phyloP scores from a whole-genome alignment of 192 early-diverging fungal species.

The Entomortierella chlamydospora region DNA sequence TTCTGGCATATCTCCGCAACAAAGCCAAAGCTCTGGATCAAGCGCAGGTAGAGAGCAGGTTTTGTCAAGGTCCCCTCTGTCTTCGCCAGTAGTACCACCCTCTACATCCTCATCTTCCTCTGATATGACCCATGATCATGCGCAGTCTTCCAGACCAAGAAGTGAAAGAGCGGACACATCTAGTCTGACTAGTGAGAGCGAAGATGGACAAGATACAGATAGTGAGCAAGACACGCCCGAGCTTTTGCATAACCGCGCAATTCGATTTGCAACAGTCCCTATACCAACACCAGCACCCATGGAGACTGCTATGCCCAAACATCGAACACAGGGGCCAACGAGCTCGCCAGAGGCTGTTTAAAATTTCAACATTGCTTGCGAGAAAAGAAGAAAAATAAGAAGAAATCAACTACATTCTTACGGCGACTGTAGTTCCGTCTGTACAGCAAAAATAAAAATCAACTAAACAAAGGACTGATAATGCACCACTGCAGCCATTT shows the following conservation, averaged over 20 bases:
- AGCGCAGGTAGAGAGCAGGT: not conserved
- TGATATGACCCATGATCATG: not conserved
- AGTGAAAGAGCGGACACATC: slow-evolving; percentile 1
- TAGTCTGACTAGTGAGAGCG: slow-evolving; percentile 2
- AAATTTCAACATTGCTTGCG: too few species aligned
- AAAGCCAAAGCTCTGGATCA: not conserved
- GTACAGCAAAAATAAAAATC: too few species aligned
- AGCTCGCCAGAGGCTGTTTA: slow-evolving; percentile 19
- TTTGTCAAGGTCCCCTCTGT: slow-evolving; percentile 4
- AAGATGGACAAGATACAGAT: not conserved
- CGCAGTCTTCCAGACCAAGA: not conserved
- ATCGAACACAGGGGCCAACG: slow-evolving; percentile 13
- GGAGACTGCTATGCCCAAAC: slow-evolving; percentile 15
- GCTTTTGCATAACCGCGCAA: slow-evolving; percentile 36
- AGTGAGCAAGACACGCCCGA: slow-evolving; percentile 39
- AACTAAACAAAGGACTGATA: too few species aligned
- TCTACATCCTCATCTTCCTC: slow-evolving; percentile 2
- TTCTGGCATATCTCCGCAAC: not conserved
- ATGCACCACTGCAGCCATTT: too few species aligned
- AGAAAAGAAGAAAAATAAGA: slow-evolving; percentile 5
- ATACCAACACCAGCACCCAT: slow-evolving; percentile 10
- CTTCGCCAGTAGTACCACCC: not conserved
- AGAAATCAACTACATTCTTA: too few species aligned
- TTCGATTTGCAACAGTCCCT: slow-evolving; percentile 24
- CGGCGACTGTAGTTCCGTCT: too few species aligned